Base-by-base conservation (phyloP, 2,329 filamentous ascomycete genomes). In the Penicillium sp. region DNA sequence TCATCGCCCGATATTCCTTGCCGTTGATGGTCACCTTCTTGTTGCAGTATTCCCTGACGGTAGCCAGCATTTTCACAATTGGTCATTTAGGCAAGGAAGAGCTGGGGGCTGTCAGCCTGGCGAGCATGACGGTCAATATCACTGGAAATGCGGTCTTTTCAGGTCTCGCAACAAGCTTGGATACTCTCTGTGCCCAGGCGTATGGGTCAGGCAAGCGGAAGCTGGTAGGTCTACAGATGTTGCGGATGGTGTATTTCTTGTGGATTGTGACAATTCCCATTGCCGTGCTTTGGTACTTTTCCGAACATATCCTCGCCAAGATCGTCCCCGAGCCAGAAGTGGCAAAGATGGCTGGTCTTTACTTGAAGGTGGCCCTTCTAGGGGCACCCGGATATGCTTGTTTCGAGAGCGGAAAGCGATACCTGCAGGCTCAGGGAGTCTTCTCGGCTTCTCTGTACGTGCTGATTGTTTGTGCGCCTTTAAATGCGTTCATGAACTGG, bases 141-240 rank as follows among this genome's bases (percentile, higher is more conserved):
- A 89, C 84, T 14, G 90, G 88, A 55, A 87, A 89, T 66, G 88
- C 88, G 0, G 85, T 90, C 15, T 89, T 90, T 68, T 89, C 92
- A 68, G 89, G 92, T n/a, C 81, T 97, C 14, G 88, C 92, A 1
- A 97, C 93, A 4, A 90, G 88, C 60, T 80, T 97, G 35, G 93
- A 97, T 74, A 97, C 93, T 0, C 85, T 97, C 2, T 97, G 93
- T 72, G 85, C 93, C 0, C 93, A 97, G 73, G 93, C 94, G 0
- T 97, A 95, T 69, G 93, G 94, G 2, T 95, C 90, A 0, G 93
- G 93, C 0, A 89, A 89, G 70, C 95, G 89, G 69, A 89, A 92
- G 63, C 83, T 97, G 5, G 93, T 97, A 55, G 93, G 90, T 1
- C 73, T 94, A 52, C 90, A 94, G 66, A 82, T 90, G 59, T 89